A percentile compares a stretch with the other conserved stretches of the same genome.
phyloP scores from a whole-genome alignment of 2,329 filamentous ascomycete genomes.

The Fusarium abutilonis region DNA sequence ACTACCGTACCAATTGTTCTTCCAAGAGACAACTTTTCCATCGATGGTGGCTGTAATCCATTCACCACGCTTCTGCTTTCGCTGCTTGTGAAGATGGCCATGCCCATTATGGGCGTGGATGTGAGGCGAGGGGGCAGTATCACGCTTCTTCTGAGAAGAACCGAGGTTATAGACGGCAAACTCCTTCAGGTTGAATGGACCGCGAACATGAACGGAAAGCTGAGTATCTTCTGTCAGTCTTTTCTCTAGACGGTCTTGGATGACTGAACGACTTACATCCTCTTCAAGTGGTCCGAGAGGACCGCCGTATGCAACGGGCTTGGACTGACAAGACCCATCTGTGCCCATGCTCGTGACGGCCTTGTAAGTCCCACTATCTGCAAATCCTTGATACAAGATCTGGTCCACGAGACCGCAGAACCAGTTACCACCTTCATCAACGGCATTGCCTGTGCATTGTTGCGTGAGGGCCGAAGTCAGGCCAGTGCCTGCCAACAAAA shows the following conservation, averaged over 20 bases:
- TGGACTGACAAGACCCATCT: conserved; percentile 63
- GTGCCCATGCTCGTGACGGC: conserved; percentile 69
- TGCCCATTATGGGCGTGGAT: conserved; percentile 54
- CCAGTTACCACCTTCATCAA: conserved; percentile 65
- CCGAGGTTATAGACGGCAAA: conserved; percentile 74
- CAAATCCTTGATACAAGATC: conserved; percentile 74
- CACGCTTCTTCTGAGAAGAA: conserved; percentile 45
- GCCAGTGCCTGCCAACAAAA: conserved; percentile 45
- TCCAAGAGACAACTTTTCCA: conserved; percentile 66
- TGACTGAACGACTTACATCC: conserved; percentile 63
- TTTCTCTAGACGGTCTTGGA: neutral
- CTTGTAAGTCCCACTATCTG: conserved; percentile 69
- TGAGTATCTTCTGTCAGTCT: conserved; percentile 47
- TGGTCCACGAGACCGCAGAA: conserved; percentile 73
- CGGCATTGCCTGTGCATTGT: conserved; percentile 50
- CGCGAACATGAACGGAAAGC: conserved; percentile 78
- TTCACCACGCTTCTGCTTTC: conserved; percentile 58
- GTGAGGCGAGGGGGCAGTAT: conserved; percentile 40
- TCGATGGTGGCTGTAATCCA: conserved; percentile 67
- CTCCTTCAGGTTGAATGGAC: conserved; percentile 72
- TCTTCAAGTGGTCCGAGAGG: conserved; percentile 73
- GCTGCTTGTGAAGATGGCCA: conserved; percentile 59
- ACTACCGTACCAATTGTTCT: conserved; percentile 61
- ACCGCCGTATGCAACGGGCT: conserved; percentile 65
- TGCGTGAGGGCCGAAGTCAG: conserved; percentile 47